Conservation (phyloP, 495 filamentous ascomycete genomes). For the Aspergillus campestris region DNA sequence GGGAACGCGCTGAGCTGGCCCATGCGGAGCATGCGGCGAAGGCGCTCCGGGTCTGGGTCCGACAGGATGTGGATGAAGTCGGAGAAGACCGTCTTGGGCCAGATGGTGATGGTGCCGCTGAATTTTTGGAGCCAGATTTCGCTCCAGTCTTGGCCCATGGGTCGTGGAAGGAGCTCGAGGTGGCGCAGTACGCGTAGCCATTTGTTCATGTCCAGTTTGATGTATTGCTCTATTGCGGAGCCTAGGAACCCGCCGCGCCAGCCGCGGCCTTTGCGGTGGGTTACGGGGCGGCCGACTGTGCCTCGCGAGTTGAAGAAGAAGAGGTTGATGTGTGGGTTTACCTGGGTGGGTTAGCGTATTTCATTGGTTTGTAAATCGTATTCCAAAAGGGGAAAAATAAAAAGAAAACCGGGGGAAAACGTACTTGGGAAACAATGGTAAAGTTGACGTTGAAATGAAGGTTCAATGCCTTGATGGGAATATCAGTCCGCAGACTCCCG, state of each 20-base stretch:
- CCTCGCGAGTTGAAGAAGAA: constrained; percentile 97
- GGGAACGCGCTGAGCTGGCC: constrained; percentile 83
- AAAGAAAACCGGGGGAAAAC: constrained; percentile 1
- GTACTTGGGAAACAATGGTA: constrained; percentile 77
- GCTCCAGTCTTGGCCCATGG: constrained; percentile 92
- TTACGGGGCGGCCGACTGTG: constrained; percentile 84
- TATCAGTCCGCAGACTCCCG: constrained; percentile 86
- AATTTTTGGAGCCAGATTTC: constrained; percentile 94
- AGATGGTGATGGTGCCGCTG: constrained; percentile 90
- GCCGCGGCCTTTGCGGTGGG: constrained; percentile 84
- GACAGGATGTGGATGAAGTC: constrained; percentile 84
- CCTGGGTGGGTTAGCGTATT: constrained; percentile 28
- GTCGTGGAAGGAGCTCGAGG: constrained; percentile 81
- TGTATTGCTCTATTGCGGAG: constrained; percentile 83
- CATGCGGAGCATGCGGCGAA: constrained; percentile 79
- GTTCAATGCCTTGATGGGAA: constrained; percentile 87
- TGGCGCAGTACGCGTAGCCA: constrained; percentile 93
- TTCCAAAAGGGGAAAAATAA: neutral
- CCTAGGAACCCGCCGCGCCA: constrained; percentile 95
- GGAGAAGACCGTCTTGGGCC: constrained; percentile 64
- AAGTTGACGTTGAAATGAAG: constrained; percentile 97
- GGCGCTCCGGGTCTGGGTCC: constrained; percentile 64
- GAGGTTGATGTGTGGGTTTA: constrained; percentile 94
- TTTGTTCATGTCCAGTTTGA: constrained; percentile 91
- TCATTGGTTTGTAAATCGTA: no score